These are phyloP conservation scores for Astrothelium subdiscretum DNA, from an alignment of 495 filamentous ascomycete species.

Conservation along the genomic window DNA sequence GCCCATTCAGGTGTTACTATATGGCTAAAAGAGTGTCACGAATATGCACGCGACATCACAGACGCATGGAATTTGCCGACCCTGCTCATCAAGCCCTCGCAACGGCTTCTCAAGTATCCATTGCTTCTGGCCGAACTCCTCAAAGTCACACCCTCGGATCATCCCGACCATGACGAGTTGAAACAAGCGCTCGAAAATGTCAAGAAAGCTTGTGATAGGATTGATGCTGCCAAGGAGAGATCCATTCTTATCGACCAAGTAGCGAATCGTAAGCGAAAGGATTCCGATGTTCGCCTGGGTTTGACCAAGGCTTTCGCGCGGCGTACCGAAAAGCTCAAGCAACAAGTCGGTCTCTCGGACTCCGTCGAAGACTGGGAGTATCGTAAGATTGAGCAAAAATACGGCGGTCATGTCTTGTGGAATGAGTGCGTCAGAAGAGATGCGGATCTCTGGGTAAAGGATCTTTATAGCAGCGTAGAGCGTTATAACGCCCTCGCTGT, in stretches of 20 bases:
- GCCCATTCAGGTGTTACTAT: slow-evolving; percentile 63
- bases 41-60: slow-evolving; percentile 79
- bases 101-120: slow-evolving; percentile 85
- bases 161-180: slow-evolving; percentile 67
- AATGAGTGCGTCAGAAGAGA: slow-evolving; percentile 85
- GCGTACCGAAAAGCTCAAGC: slow-evolving; percentile 63
- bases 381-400: slow-evolving; percentile 59
- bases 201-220: slow-evolving; percentile 62
- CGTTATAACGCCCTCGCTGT: slow-evolving; percentile 58
- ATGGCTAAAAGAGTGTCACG: slow-evolving; percentile 85
- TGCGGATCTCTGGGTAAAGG: slow-evolving; percentile 71
- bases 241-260: slow-evolving; percentile 83
- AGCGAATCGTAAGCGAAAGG: slow-evolving; percentile 74
- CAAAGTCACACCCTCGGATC: slow-evolving; percentile 63
- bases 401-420: slow-evolving; percentile 76
- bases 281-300: slow-evolving; percentile 72
- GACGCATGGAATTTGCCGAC: slow-evolving; percentile 89
- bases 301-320: slow-evolving; percentile 79
- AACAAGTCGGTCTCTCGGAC: slow-evolving; percentile 55
- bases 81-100: slow-evolving; percentile 87
- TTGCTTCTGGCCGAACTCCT: slow-evolving; percentile 68
- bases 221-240: slow-evolving; percentile 87
- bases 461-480: slow-evolving; percentile 56
- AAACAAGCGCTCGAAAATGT: slow-evolving; percentile 50
- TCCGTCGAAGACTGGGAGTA: slow-evolving; percentile 70